Evolutionary conservation across 768 basidiomycete genomes (phyloP), one percentile per base, ranked within the genome.

Genomic region (Nidularia pulvinata): DNA sequence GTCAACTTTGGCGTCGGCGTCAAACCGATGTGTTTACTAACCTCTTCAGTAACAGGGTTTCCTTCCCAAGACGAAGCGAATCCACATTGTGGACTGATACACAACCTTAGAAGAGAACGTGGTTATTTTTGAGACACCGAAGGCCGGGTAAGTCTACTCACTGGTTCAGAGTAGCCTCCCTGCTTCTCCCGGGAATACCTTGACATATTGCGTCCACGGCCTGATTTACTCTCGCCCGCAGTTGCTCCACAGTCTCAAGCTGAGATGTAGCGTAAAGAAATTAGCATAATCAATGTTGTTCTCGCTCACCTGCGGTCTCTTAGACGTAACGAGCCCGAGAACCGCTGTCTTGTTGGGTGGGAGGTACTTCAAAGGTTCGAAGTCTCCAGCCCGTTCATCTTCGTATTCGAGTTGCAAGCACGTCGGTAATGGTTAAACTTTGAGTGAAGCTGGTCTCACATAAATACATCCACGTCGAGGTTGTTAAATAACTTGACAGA

Each of bases 61-160:
- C 83, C 82, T 59, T 84, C 77, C 70, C 80, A 80, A 19, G 80
- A 78, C 0, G 77, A 78, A 7, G 83, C 83, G 60, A 84, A 85
- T 4, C 85, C 85, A 57, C 85, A 86, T 60, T 85, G 84, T n/a
- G 82, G 76, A 51, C 81, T 81, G 53, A 85, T 78, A 57, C 76
- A 78, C 7, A 86, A 64, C 59, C 82, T 82, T 46, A 50, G 50
- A 46, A 25, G 51, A 46, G 42, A 53, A 43, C 32, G 46, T 54
- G 51, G 51, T n/a, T n/a, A n/a, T n/a, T n/a, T n/a, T n/a, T n/a
- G n/a, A 49, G 48, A 3, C 33, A 51, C 25, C 11, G 9, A 50
- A 50, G 34, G 44, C 46, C 7, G 33, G 35, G 55, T 32, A 47
- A 43, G 50, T 42, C 39, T 37, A 64, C 74, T 56, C 50, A 82